Evolutionary conservation across 257 asterid species (phyloP).

Genomic region (Primulina eburnea): DNA sequence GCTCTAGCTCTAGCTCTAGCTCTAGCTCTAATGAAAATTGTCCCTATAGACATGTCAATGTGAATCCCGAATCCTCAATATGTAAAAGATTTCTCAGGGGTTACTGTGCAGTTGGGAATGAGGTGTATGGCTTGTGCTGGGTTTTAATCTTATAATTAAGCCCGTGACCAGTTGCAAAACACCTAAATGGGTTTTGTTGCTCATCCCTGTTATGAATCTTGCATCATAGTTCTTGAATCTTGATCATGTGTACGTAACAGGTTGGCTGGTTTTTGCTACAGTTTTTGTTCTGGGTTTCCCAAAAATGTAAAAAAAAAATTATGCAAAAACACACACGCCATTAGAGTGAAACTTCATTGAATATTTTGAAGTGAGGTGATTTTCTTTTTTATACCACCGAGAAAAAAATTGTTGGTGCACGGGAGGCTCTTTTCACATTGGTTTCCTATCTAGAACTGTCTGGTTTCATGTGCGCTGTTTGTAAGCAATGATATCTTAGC

Average conservation of each 20-base stretch:
- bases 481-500: not conserved
- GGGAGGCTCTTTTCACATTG: not conserved
- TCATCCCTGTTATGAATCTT: not conserved
- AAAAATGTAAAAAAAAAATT: not conserved
- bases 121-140: slow-evolving; percentile 52
- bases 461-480: not conserved
- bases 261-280: not conserved
- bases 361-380: not conserved
- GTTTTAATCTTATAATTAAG: slow-evolving; percentile 18
- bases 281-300: not conserved
- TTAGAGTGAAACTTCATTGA: not conserved
- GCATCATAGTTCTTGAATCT: not conserved
- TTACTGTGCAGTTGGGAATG: slow-evolving; percentile 89
- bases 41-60: slow-evolving; percentile 89
- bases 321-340: not conserved
- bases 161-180: slow-evolving; percentile 9
- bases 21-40: slow-evolving; percentile 80
- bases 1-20: too few relatives aligned
- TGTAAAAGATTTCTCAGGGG: slow-evolving; percentile 93
- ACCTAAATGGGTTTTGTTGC: slow-evolving; percentile 7
- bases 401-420: not conserved
- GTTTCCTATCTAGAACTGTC: too few relatives aligned
- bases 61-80: slow-evolving; percentile 60
- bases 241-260: not conserved
- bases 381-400: not conserved